phyloP scores from a whole-genome alignment of 306 rosid genomes.

The Prunus padus region DNA sequence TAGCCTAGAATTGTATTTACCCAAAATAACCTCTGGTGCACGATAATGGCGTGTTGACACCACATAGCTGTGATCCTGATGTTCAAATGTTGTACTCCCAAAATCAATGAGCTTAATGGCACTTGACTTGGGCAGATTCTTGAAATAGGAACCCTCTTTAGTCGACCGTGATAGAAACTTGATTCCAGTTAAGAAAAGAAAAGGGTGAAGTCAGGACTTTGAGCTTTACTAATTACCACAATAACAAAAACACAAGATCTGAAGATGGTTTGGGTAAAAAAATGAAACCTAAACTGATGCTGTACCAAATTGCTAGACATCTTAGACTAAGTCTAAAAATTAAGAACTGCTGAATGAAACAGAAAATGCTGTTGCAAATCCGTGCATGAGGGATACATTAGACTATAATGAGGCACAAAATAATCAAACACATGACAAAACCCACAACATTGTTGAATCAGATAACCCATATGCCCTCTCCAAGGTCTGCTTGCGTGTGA shows the following conservation, averaged over 20 bases:
- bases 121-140: slow-evolving; percentile 75
- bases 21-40: slow-evolving; percentile 81
- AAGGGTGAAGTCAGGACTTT: not conserved
- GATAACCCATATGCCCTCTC: not conserved
- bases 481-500: not conserved
- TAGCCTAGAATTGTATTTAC: slow-evolving; percentile 35
- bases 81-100: slow-evolving; percentile 79
- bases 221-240: slow-evolving; percentile 7
- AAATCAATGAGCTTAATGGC: slow-evolving; percentile 85
- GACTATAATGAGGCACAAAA: not conserved
- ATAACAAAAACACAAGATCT: not conserved
- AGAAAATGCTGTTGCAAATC: not conserved
- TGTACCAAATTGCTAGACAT: not conserved
- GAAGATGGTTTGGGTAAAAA: not conserved
- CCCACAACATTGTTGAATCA: not conserved
- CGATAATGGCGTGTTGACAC: slow-evolving; percentile 88
- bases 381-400: not conserved
- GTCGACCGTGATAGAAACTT: slow-evolving; percentile 59
- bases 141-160: slow-evolving; percentile 70
- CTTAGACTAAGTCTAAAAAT: not conserved
- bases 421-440: not conserved
- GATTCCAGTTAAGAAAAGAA: slow-evolving; percentile 24
- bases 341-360: not conserved
- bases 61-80: slow-evolving; percentile 76
- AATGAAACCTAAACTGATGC: not conserved